These are phyloP conservation scores for Zygotorulaspora florentina DNA, from an alignment of 805 yeast genomes.

Conservation along the genomic window DNA sequence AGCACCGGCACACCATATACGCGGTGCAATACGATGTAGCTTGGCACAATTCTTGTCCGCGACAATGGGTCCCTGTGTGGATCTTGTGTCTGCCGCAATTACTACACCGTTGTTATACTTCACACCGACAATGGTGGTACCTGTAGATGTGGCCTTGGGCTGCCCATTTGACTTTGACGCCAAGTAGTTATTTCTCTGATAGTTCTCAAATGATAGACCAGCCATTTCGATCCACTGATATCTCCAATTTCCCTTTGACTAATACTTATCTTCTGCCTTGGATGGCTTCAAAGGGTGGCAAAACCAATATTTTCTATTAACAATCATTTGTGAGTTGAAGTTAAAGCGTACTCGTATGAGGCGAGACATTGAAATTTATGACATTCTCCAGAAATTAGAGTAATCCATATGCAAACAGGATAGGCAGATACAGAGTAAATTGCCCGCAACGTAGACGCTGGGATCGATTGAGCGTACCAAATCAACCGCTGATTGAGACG, in stretches of 20 bases:
- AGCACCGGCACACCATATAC: slow-evolving; percentile 99
- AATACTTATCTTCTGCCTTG: neutral
- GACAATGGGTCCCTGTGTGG: slow-evolving; percentile 92
- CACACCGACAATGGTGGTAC: slow-evolving; percentile 98
- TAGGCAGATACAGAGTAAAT: neutral
- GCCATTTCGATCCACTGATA: slow-evolving; percentile 48
- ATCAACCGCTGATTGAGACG: neutral
- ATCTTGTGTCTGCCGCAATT: slow-evolving; percentile 98
- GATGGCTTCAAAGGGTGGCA: slow-evolving; percentile 11
- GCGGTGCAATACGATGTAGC: slow-evolving; percentile 82
- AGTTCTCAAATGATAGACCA: slow-evolving; percentile 90
- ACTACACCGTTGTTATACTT: slow-evolving; percentile 91
- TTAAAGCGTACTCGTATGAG: neutral
- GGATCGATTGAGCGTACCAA: neutral
- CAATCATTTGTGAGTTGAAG: neutral
- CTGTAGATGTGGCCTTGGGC: slow-evolving; percentile 94
- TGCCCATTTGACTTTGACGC: slow-evolving; percentile 61
- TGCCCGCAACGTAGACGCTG: too few relatives aligned
- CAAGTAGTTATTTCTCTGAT: slow-evolving; percentile 78
- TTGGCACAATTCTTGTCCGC: slow-evolving; percentile 98
- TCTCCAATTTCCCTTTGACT: neutral
- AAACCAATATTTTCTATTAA: slow-evolving; percentile 1
- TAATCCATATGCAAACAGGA: neutral
- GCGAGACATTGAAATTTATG: neutral
- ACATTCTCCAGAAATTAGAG: neutral